Base-by-base conservation (phyloP, 176 grass and related monocot genomes). In the Phragmites australis region DNA sequence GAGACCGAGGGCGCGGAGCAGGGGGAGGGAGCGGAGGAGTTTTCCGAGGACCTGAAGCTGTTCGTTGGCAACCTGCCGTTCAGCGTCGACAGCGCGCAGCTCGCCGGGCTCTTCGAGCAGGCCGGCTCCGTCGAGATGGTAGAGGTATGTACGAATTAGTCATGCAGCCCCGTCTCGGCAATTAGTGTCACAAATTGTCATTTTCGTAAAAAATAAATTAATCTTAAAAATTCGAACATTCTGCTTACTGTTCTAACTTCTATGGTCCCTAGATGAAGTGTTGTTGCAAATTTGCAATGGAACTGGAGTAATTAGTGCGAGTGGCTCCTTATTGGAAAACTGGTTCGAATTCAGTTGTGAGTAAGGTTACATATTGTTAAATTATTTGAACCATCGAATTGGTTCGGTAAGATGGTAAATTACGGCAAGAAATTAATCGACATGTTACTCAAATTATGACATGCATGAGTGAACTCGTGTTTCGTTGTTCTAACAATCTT, bases 11-110 rank as follows among this genome's bases (percentile, higher is more conserved):
- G 82, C 42, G 93, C 59, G 34, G 76, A 84, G 80, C 70, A 71
- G 58, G 72, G 40, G 46, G 85, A 75, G 64, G 84, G 77, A 0
- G 81, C 9, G 41, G 91, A 25, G 52, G 87, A 75, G 81, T 86
- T 75, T 48, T 56, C 86, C 22, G 83, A 84, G 78, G 92, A 99
- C 34, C 67, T 85, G 30, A 99, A 91, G 79, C 79, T 99, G 42
- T 99, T 99, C 70, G 96, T 99, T 27, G 96, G 96, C 34, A 99
- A 99, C 80, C 90, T 99, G 6, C 87, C 96, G 6, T 99, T 95
- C 81, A 90, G 59, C 69, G 90, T 99, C 68, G 96, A 99, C 84
- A 99, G 96, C 71, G 74, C 92, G 22, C 88, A 93, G 89, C 93
- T 99, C 56, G 96, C 96, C 5, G 90, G 86, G 37, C 88, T 99